Base-by-base conservation (phyloP, 2,329 filamentous ascomycete species). In the Trichoderma cornu-damae region DNA sequence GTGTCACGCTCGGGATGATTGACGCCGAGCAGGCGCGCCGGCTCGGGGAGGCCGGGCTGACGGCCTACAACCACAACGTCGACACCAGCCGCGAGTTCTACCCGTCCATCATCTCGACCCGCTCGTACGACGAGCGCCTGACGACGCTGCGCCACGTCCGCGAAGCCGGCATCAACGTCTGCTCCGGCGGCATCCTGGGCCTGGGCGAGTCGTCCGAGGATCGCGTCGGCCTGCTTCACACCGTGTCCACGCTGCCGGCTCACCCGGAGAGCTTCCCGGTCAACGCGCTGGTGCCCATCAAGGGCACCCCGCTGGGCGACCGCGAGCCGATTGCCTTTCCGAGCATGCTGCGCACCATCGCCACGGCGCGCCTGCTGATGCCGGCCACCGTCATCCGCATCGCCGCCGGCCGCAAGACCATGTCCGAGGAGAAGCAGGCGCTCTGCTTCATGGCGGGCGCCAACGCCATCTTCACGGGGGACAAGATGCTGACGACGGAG, bases 1-100 rank as follows among this genome's bases (percentile, higher is more conserved):
- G 91, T 70, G 91, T 96, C n/a, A 96, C 91, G 1, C 80, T 96
- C 18, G 91, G 91, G 64, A 96, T 96, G 91, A 90, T 96, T 65
- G 89, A 96, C 71, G 80, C 78, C 5, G 77, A 79, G 63, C 90
- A 96, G 76, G 91, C 91, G 26, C 82, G 82, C 67, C 88, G 94
- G 74, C 80, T 96, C 62, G 91, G 90, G 69, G 84, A 84, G 2
- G 91, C 90, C 0, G 91, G 91, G 0, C 74, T 96, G 65, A 96
- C 91, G 14, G 91, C 91, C 0, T 96, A 96, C 74, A 96, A 96
- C 75, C 91, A 96, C 79, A 96, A 96, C 69, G 80, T 96, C 62
- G 91, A 96, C 73, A 96, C 91, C 1, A 90, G 86, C 57, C 82
- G 91, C 64, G 91, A 96, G 75, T 90, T 90, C 72, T 96, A 96